Evolutionary conservation across 1,139 yeast genomes (phyloP).

Genomic region (Scheffersomyces lignicola): DNA sequence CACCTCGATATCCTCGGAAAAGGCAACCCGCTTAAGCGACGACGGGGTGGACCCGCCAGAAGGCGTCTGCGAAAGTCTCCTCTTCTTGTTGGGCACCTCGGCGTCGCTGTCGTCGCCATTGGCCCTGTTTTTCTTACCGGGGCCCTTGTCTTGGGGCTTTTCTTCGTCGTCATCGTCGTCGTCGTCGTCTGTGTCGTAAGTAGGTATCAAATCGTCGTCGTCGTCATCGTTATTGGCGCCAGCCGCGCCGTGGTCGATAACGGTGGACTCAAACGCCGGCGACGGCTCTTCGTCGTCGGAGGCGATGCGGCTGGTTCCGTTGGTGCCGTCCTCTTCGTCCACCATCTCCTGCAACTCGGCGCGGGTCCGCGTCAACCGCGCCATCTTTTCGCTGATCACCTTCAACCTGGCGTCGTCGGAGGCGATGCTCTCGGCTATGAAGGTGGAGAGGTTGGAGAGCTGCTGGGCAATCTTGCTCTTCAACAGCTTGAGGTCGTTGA

Average conservation of each 20-base stretch:
- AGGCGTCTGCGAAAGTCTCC: conserved; percentile 20
- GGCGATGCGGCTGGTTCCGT: conserved; percentile 1
- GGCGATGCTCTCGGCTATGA: conserved; percentile 42
- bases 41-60: conserved; percentile 32
- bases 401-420: conserved; percentile 45
- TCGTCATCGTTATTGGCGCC: conserved; percentile 10
- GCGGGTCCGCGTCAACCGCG: conserved; percentile 39
- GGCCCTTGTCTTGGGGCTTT: conserved; percentile 13
- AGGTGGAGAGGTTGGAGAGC: conserved; percentile 41
- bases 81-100: conserved; percentile 21
- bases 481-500: conserved; percentile 38
- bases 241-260: conserved; percentile 9
- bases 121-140: not conserved
- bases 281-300: conserved; percentile 21
- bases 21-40: conserved; percentile 40
- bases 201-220: conserved; percentile 26
- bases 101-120: conserved; percentile 25
- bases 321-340: conserved; percentile 19
- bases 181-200: conserved; percentile 29
- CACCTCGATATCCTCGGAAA: conserved; percentile 46
- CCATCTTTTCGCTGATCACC: conserved; percentile 42
- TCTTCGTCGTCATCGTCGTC: conserved; percentile 21
- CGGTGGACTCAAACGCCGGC: conserved; percentile 14
- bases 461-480: conserved; percentile 42
- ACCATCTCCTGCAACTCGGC: conserved; percentile 47